Percentiles rank a stretch among this genome's conserved stretches.
These are phyloP conservation scores for Ceratobasidium sp. DNA, from an alignment of 1,284 basidiomycete species.

Conservation along the genomic window DNA sequence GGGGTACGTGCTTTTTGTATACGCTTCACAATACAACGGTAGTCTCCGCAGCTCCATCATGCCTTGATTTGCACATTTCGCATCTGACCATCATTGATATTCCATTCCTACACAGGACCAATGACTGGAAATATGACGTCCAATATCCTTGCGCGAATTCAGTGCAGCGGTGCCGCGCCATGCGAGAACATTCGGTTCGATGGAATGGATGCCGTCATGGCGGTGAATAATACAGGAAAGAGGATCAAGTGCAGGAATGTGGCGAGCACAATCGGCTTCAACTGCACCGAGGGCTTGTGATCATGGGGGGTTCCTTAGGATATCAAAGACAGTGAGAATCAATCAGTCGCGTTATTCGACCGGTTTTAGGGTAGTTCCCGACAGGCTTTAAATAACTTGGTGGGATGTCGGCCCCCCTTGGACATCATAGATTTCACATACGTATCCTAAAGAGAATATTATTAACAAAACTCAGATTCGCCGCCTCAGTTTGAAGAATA, in stretches of 20 bases:
- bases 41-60: no score
- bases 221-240: constrained; percentile 46
- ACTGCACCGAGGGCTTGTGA: constrained; percentile 50
- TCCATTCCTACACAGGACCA: constrained; percentile 16
- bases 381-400: no score
- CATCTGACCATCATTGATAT: neutral
- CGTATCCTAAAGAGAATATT: no score
- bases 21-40: no score
- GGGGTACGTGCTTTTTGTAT: constrained; percentile 50
- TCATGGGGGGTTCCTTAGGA: neutral
- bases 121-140: constrained; percentile 53
- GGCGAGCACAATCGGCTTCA: constrained; percentile 53
- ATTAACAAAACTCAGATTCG: no score
- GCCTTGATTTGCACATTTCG: no score
- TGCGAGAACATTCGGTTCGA: constrained; percentile 54
- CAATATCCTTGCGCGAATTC: constrained; percentile 52
- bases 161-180: constrained; percentile 57
- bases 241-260: constrained; percentile 54
- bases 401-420: no score
- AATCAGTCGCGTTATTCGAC: no score
- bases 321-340: no score
- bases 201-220: constrained; percentile 52
- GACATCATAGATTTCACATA: no score
- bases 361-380: no score
- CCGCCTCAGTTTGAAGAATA: no score